Base-by-base conservation (phyloP, 768 basidiomycete species). In the Calocybe indica region DNA sequence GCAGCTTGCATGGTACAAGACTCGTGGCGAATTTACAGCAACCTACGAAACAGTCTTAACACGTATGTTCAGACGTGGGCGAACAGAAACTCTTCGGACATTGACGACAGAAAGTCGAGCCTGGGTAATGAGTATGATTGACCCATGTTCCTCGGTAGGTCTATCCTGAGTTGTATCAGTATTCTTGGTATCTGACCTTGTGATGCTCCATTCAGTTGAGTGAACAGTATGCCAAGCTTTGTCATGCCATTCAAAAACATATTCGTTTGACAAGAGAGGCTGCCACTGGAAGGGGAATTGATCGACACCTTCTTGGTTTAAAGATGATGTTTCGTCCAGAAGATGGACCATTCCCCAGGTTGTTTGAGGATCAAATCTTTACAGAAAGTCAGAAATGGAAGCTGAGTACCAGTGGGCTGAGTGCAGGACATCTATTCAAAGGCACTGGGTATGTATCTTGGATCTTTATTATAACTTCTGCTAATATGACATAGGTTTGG, bases 21-120 rank as follows among this genome's bases (percentile, higher is more conserved):
- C 82, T 14, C 86, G 83, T 40, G 82, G 80, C 8, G 67, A 72
- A 49, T 85, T 90, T 56, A 89, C 90, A 3, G 90, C 94, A 1
- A 92, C 89, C 6, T 96, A 97, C 62, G 94, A 97, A 66, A 96
- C 93, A 0, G 89, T 85, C 0, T 75, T 94, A 31, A 95, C 94
- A 1, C 79, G 92, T 22, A 76, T 88, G 63, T 94, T 94, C 69
- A 71, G 84, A 50, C 81, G 84, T 52, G 94, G 92, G 11, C 79
- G 94, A 12, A 96, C 93, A 1, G 94, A 97, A 60, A 92, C 90
- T 0, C 82, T 97, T 45, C 80, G 93, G 22, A 78, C 83, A 0
- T 71, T 88, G 38, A 86, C 82, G 43, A 67, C 66, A 13, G 88
- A 92, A 52, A 86, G 85, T 50, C 76, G 88, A 31, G 71, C 72